Conservation (phyloP, 768 basidiomycete species). For the Russula lepida region DNA sequence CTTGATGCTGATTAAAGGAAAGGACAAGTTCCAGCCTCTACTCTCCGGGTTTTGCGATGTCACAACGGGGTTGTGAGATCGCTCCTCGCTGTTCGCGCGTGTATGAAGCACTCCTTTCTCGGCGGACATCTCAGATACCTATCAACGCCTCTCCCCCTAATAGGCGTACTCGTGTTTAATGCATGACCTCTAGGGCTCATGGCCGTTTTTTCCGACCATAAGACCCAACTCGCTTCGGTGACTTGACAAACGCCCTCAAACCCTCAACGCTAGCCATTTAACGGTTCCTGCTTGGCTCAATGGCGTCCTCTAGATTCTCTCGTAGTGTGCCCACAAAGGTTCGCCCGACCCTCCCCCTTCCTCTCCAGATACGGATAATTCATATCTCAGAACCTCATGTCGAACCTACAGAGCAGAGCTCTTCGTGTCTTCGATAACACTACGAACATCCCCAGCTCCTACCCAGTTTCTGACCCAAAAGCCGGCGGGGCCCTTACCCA, state of each 20-base stretch:
- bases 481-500: conserved; percentile 5
- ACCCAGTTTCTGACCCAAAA: conserved; percentile 7
- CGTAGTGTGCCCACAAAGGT: conserved; percentile 21
- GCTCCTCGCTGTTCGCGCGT: conserved; percentile 16
- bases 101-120: conserved; percentile 13
- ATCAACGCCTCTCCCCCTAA: conserved; percentile 14
- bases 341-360: background rate
- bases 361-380: background rate
- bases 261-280: conserved; percentile 11
- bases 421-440: conserved; percentile 16
- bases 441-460: conserved; percentile 8
- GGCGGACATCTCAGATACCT: conserved; percentile 3
- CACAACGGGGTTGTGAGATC: conserved; percentile 8
- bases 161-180: conserved; percentile 16
- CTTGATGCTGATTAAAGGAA: background rate
- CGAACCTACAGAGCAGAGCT: conserved; percentile 13
- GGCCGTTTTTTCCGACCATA: conserved; percentile 10
- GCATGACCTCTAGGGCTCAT: conserved; percentile 15
- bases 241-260: conserved; percentile 3
- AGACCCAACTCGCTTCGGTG: conserved; percentile 9
- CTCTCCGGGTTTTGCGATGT: background rate
- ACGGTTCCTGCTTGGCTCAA: background rate
- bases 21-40: conserved; percentile 1
- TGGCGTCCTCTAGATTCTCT: conserved; percentile 18
- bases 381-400: conserved; percentile 17